A percentile compares a stretch with the other conserved stretches of the same genome.
These are phyloP conservation scores for Quercus dentata DNA, from an alignment of 306 rosid genomes.

Conservation along the genomic window DNA sequence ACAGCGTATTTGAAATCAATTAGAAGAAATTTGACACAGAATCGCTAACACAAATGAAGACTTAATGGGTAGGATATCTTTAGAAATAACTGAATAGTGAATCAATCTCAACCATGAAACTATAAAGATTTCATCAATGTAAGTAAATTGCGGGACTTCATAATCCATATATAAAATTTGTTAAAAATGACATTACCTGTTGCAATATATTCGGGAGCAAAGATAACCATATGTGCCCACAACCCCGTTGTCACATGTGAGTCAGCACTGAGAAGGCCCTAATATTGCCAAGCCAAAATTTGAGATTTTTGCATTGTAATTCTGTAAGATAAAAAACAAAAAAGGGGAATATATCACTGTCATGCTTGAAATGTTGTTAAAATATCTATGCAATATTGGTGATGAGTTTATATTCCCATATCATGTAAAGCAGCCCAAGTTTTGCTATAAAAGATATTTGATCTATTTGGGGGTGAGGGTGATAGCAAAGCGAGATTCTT, in stretches of 20 bases:
- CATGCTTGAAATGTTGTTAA: neutral
- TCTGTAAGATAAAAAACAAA: constrained; percentile 33
- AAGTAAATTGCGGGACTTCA: neutral
- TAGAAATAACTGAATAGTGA: no score
- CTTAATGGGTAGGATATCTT: no score
- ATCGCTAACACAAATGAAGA: no score
- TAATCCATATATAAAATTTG: neutral
- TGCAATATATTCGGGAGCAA: constrained; percentile 88
- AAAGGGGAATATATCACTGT: neutral
- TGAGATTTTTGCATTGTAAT: constrained; percentile 71
- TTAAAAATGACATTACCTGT: constrained; percentile 49
- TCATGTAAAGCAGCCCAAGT: neutral
- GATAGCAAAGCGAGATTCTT: neutral
- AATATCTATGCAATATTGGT: neutral
- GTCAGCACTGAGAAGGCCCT: constrained; percentile 68
- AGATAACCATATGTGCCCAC: constrained; percentile 81
- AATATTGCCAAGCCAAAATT: constrained; percentile 85
- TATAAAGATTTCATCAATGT: neutral
- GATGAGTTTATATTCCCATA: neutral
- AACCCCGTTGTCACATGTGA: constrained; percentile 76
- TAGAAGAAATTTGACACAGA: no score
- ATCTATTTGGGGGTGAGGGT: neutral
- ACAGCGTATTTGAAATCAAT: no score
- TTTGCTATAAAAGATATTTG: neutral
- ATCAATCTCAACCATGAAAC: neutral